These are phyloP conservation scores for Zizania latifolia DNA, from an alignment of 176 grass and related monocot genomes.

Conservation along the genomic window DNA sequence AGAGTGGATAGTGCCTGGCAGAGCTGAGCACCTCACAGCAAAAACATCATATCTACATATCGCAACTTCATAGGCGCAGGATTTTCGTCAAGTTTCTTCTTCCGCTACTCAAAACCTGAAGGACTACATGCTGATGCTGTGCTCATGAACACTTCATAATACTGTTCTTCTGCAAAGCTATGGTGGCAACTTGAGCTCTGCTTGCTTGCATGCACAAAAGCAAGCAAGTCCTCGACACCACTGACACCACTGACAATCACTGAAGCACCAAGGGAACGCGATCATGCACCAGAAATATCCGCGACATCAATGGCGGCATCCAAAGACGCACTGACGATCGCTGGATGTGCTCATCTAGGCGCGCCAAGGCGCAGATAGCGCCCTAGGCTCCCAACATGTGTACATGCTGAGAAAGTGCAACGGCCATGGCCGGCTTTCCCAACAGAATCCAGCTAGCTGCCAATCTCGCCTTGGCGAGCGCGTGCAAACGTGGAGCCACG, in stretches of 20 bases:
- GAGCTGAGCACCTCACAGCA: no score
- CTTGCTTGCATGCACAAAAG: not conserved
- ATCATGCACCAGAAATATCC: not conserved
- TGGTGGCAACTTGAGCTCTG: not conserved
- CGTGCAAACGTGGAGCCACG: constrained; percentile 17
- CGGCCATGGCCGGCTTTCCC: not conserved
- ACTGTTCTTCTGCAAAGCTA: not conserved
- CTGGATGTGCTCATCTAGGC: not conserved
- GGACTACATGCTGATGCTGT: not conserved
- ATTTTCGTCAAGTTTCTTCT: not conserved
- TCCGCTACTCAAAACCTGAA: not conserved
- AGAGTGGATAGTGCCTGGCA: not conserved
- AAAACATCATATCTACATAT: no score
- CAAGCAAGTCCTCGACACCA: not conserved
- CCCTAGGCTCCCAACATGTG: not conserved
- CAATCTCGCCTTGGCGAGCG: constrained; percentile 1
- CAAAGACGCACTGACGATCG: not conserved
- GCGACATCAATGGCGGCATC: not conserved
- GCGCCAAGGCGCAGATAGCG: not conserved
- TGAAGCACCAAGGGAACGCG: no score
- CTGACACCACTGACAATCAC: not conserved
- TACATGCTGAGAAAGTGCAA: not conserved
- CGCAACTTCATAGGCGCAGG: not conserved
- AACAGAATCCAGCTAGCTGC: constrained; percentile 10
- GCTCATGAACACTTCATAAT: not conserved